Conservation (phyloP, 257 asterid species). For the Mentha longifolia region DNA sequence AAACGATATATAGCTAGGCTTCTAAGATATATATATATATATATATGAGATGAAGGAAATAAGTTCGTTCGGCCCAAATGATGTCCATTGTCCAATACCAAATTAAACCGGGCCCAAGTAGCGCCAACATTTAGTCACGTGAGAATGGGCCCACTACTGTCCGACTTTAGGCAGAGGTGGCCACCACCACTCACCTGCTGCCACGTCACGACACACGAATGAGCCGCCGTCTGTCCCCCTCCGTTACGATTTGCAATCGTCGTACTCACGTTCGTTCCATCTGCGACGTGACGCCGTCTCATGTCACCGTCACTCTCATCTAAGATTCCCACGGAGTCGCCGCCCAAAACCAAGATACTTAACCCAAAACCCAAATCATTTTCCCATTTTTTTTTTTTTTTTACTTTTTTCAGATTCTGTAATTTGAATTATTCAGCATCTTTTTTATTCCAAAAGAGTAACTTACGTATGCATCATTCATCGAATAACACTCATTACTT, state of each 20-base stretch:
- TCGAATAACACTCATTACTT: too few relatives aligned
- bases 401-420: background rate
- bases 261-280: constrained; percentile 36
- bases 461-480: too few relatives aligned
- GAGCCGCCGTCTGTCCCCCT: constrained; percentile 6
- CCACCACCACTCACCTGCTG: constrained; percentile 40
- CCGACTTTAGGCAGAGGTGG: constrained; percentile 14
- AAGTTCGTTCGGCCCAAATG: too few relatives aligned
- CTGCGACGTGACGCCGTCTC: constrained; percentile 33
- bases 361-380: background rate
- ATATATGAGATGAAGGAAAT: too few relatives aligned
- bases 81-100: too few relatives aligned
- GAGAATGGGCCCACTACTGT: too few relatives aligned
- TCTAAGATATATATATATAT: too few relatives aligned
- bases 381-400: background rate
- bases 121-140: too few relatives aligned
- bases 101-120: too few relatives aligned
- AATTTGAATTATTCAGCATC: background rate
- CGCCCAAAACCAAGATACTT: background rate
- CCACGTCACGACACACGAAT: constrained; percentile 43
- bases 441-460: background rate
- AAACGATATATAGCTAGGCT: too few relatives aligned
- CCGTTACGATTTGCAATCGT: constrained; percentile 14
- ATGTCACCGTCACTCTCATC: background rate
- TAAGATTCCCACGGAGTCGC: background rate